Evolutionary conservation across 805 yeast genomes (phyloP).

Genomic region (Priceomyces castillae): DNA sequence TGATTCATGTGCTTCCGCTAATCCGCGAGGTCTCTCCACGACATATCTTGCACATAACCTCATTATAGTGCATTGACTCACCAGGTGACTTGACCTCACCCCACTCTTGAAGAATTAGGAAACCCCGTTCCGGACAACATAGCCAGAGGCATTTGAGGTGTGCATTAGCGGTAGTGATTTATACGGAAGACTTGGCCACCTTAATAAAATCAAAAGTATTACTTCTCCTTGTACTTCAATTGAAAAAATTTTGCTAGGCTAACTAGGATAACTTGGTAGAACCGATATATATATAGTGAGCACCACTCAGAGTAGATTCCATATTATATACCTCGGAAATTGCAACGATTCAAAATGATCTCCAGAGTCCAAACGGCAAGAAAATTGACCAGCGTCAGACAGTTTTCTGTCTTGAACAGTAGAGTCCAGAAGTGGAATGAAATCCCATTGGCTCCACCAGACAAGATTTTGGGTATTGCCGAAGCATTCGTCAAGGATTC

Average conservation of each 20-base stretch:
- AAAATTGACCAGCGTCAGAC: constrained; percentile 6
- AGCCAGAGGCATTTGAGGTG: neutral
- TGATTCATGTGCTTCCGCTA: constrained; percentile 4
- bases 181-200: neutral
- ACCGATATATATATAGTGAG: no score
- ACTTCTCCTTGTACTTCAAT: no score
- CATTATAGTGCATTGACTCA: constrained; percentile 1
- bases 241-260: no score
- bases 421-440: constrained; percentile 26
- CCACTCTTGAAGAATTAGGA: constrained; percentile 1
- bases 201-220: neutral
- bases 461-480: constrained; percentile 78
- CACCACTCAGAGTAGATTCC: no score
- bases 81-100: neutral
- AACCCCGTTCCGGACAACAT: constrained; percentile 5
- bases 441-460: constrained; percentile 66
- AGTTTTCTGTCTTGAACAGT: constrained; percentile 10
- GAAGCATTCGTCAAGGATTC: constrained; percentile 69
- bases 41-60: neutral
- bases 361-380: constrained; percentile 7
- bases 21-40: constrained; percentile 1
- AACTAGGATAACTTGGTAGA: no score
- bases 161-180: neutral
- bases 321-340: neutral
- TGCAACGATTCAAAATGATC: constrained; percentile 5